Evolutionary conservation across 2,329 filamentous ascomycete species (phyloP), one percentile per base, ranked within the genome.

Genomic region (Hysterium pulicare): DNA sequence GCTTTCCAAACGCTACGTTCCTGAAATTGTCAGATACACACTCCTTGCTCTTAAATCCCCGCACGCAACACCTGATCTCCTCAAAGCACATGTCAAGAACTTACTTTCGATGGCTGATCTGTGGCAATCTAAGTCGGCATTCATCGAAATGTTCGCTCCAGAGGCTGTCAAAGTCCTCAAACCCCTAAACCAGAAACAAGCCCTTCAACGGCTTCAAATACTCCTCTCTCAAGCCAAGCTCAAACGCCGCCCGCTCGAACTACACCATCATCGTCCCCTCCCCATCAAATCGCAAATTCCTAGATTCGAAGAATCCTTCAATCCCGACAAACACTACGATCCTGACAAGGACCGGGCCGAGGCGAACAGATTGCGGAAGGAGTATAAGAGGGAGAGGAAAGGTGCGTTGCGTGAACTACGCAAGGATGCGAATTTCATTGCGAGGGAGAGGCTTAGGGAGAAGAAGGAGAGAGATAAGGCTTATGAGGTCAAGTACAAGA

Each of bases 271-370:
- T 74, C 79, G 79, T 0, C 89, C 90, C 0, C 78, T 95, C 2
- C 84, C 93, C 17, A 95, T 97, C 73, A 90, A 91, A 67, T 83
- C 82, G 6, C 84, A 81, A 45, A 82, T 96, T 35, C 93, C 93
- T 68, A 95, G 95, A 68, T 98, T 97, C 71, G 93, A 97, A 71
- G 91, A 96, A 64, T 78, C 81, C 44, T 98, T 90, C 78, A 93
- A 95, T 67, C 93, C 93, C 3, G 82, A 87, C 72, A 91, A 90
- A 72, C 93, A 97, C 77, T 97, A 98, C 79, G 94, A 98, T 63
- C 90, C 90, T 1, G 87, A 98, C 69, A 84, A 84, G 54, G 90
- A 95, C 69, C 87, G 93, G 24, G 84, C 87, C 17, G 90, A 96
- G 61, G 71, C 86, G 48, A 83, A 83, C 61, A 93, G 90, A 68